phyloP scores from a whole-genome alignment of 495 filamentous ascomycete genomes.

The Terfezia boudieri region DNA sequence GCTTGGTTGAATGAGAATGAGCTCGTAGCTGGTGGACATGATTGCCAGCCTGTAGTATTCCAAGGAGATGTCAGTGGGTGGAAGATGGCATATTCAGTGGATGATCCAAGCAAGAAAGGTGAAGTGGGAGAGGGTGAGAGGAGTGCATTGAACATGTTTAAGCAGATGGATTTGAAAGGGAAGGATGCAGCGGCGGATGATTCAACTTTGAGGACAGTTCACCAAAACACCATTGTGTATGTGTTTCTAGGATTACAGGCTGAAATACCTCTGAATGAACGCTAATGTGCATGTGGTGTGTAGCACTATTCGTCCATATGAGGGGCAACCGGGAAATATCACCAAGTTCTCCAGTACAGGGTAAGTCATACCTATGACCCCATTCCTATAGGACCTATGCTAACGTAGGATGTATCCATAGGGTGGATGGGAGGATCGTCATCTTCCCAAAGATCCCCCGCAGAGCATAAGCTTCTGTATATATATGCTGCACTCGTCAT shows the following conservation, averaged over 20 bases:
- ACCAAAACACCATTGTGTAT: slow-evolving; percentile 71
- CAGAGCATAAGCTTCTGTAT: background rate
- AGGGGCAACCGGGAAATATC: slow-evolving; percentile 39
- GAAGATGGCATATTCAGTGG: slow-evolving; percentile 65
- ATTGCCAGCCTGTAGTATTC: slow-evolving; percentile 87
- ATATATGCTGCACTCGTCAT: too few species aligned
- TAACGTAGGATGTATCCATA: slow-evolving; percentile 31
- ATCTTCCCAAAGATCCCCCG: slow-evolving; percentile 29
- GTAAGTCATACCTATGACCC: slow-evolving; percentile 32
- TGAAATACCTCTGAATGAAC: background rate
- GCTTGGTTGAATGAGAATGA: slow-evolving; percentile 85
- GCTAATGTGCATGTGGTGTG: background rate
- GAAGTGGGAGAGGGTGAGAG: slow-evolving; percentile 26
- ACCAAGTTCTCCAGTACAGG: slow-evolving; percentile 48
- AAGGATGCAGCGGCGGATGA: slow-evolving; percentile 46
- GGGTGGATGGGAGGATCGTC: slow-evolving; percentile 84
- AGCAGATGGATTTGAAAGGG: slow-evolving; percentile 93
- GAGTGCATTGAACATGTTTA: slow-evolving; percentile 95
- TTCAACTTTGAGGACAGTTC: slow-evolving; percentile 81
- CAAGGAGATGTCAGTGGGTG: slow-evolving; percentile 63
- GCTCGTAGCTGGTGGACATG: slow-evolving; percentile 88
- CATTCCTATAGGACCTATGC: slow-evolving; percentile 14
- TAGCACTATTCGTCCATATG: slow-evolving; percentile 52
- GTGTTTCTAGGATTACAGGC: background rate
- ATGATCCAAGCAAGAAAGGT: slow-evolving; percentile 42